phyloP scores from a whole-genome alignment of 2,329 filamentous ascomycete genomes.

The Fusarium nanum region DNA sequence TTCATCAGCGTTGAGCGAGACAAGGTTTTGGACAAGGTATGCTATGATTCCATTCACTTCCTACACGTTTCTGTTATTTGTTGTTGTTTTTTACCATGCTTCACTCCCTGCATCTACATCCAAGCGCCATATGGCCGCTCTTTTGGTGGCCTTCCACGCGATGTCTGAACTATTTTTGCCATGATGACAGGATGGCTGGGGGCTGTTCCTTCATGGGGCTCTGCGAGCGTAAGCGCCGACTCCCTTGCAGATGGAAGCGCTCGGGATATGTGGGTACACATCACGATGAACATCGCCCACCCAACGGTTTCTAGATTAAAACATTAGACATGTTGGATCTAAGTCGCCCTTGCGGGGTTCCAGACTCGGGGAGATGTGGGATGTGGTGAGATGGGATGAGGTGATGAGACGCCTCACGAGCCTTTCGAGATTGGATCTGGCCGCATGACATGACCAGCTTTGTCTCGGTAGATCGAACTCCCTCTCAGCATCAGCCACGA shows the following conservation, averaged over 20 bases:
- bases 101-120: slow-evolving; percentile 26
- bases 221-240: slow-evolving; percentile 43
- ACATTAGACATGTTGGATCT: slow-evolving; percentile 33
- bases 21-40: slow-evolving; percentile 84
- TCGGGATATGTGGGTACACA: slow-evolving; percentile 38
- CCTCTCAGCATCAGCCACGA: slow-evolving; percentile 34
- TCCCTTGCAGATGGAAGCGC: slow-evolving; percentile 44
- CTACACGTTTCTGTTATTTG: slow-evolving; percentile 33
- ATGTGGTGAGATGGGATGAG: slow-evolving; percentile 23
- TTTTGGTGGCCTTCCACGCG: slow-evolving; percentile 23
- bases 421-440: slow-evolving; percentile 33
- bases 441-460: slow-evolving; percentile 29
- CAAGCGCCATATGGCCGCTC: slow-evolving; percentile 32
- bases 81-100: slow-evolving; percentile 29
- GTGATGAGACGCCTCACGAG: slow-evolving; percentile 24
- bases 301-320: slow-evolving; percentile 23
- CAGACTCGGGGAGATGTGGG: slow-evolving; percentile 18
- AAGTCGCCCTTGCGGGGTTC: slow-evolving; percentile 28
- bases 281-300: slow-evolving; percentile 36
- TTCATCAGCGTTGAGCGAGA: slow-evolving; percentile 89
- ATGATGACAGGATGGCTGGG: slow-evolving; percentile 30
- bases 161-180: slow-evolving; percentile 42
- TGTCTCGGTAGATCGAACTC: slow-evolving; percentile 37
- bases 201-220: slow-evolving; percentile 34
- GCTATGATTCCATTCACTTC: slow-evolving; percentile 50